Evolutionary conservation across 2,329 filamentous ascomycete species (phyloP), one percentile per base, ranked within the genome.

Genomic region (Aspergillus awamori): DNA sequence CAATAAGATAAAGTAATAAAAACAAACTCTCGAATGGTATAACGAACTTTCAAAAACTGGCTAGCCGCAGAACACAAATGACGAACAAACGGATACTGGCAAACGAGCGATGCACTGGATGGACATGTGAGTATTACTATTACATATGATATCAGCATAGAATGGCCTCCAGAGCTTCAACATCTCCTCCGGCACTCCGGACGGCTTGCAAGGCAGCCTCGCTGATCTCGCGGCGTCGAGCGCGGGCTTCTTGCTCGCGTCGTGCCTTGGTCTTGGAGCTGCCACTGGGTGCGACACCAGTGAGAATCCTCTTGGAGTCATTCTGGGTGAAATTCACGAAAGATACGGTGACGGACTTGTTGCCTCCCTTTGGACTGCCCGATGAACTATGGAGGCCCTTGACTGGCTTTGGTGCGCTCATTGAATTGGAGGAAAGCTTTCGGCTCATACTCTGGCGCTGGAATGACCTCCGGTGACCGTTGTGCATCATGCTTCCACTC

Each of bases 221-320:
- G 53, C 75, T 76, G 36, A 80, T 63, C 65, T 78, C 77, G 60
- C 77, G 80, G 69, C 91, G 82, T 77, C 89, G 88, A 72, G 97
- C 94, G 57, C 85, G 82, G 1, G 92, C 92, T 79, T 97, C 94
- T 75, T 92, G 90, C 76, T 98, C 94, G 54, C 95, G 82, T 58
- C 93, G 81, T n/a, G 92, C 92, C 75, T 97, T 97, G 8, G 95
- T 98, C 84, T 98, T 98, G 67, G 87, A 91, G 68, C 89, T 93
- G 8, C 95, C 95, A 66, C 89, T 93, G 0, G 94, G 94, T 49
- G 95, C 95, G 11, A 99, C 95, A 5, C 93, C 94, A 7, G 87
- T 92, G 76, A 99, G 86, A 47, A 99, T 88, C 72, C 90, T 86
- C 13, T 84, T 81, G 69, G 88, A 89, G 75, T 99, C 93, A 53